Evolutionary conservation across 371 early-diverging fungal species (phyloP), one percentile per base, ranked within the genome.

Genomic region (Parasitella parasitica): DNA sequence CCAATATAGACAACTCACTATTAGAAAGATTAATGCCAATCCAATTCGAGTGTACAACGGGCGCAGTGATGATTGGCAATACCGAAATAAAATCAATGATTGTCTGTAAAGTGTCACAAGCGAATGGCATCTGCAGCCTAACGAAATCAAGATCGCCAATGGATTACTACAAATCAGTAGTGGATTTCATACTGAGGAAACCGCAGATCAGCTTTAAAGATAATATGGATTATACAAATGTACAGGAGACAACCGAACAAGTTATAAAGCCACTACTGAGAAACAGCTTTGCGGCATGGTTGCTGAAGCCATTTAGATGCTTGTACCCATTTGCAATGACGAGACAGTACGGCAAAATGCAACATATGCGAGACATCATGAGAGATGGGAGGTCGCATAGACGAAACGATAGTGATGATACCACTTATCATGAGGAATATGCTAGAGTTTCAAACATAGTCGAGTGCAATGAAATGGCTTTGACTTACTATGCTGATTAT

Each of bases 11-110:
- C 48, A 70, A 76, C 30, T 83, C 77, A 2, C 62, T 85, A 35
- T 78, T 91, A 51, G 77, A 82, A 57, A 71, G 80, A 43, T 62
- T 89, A 18, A 65, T 92, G 59, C 94, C 93, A 4, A 72, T 93
- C 34, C 89, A 91, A 56, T 76, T 93, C 37, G 88, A 83, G 12
- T 86, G 87, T 53, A 82, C 83, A 18, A 83, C 81, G 12, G 93
- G 92, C 2, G 84, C 92, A 3, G 77, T 91, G 36, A 82, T 90
- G 48, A 74, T 93, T 64, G 94, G 94, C 5, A 91, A 91, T 65
- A 80, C 85, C 12, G 88, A 91, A 58, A 65, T 92, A 9, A 86
- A 83, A 4, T 82, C 89, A 0, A 78, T 92, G 46, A 58, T 91
- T 1, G 85, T 90, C 2, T 65, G 78, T 0, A 77, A 88, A 16